phyloP scores from a whole-genome alignment of 371 early-diverging fungal genomes.

The Zychaea mexicana region DNA sequence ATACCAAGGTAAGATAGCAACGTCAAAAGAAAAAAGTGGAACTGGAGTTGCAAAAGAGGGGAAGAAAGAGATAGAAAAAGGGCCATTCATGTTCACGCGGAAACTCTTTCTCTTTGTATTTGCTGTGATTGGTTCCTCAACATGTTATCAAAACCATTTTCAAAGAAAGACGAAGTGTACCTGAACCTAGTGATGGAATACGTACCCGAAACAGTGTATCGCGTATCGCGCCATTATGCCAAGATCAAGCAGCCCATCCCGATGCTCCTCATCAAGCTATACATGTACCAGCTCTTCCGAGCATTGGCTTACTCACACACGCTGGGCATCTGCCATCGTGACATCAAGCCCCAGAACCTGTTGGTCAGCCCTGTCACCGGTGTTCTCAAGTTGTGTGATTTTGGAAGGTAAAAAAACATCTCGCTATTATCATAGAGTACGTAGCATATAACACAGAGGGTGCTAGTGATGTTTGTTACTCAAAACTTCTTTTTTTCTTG shows the following conservation, averaged over 20 bases:
- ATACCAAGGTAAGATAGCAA: slow-evolving; percentile 56
- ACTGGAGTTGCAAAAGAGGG: too few relatives aligned
- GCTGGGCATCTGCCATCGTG: slow-evolving; percentile 94
- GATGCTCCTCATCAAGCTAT: slow-evolving; percentile 86
- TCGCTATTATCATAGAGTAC: too few relatives aligned
- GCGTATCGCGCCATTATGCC: slow-evolving; percentile 83
- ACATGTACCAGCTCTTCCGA: slow-evolving; percentile 96
- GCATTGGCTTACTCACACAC: slow-evolving; percentile 96
- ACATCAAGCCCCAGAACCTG: slow-evolving; percentile 99
- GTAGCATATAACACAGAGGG: too few relatives aligned
- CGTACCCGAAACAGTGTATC: slow-evolving; percentile 93
- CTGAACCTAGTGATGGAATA: slow-evolving; percentile 92
- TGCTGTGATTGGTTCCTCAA: slow-evolving; percentile 13
- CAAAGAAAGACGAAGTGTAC: slow-evolving; percentile 87
- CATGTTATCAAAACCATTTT: slow-evolving; percentile 14
- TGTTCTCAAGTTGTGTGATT: slow-evolving; percentile 96
- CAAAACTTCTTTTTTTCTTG: too few relatives aligned
- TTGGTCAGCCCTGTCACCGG: slow-evolving; percentile 87
- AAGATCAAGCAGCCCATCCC: slow-evolving; percentile 91
- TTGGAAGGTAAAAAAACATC: slow-evolving; percentile 84
- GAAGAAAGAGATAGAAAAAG: background rate
- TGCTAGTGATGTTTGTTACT: too few relatives aligned
- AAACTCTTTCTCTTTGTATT: slow-evolving; percentile 3
- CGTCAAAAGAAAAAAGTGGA: background rate
- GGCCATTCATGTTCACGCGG: slow-evolving; percentile 2